Percentiles rank a stretch among this genome's conserved stretches.
Conservation (phyloP, 2,329 filamentous ascomycete genomes). For the Lasiodiplodia sp. region DNA sequence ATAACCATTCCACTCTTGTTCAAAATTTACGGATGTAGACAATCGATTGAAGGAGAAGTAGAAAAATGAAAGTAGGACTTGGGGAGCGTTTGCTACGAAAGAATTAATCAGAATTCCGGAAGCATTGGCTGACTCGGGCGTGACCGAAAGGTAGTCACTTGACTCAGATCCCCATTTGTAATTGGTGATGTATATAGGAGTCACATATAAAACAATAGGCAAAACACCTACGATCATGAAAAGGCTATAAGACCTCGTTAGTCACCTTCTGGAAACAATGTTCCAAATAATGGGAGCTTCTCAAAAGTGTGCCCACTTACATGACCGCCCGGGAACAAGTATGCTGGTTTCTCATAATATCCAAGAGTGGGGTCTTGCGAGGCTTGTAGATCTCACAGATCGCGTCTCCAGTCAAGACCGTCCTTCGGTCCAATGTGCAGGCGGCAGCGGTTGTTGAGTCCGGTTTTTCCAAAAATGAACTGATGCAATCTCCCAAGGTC, state of each 20-base stretch:
- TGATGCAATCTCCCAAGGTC: not conserved
- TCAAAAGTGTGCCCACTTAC: too few species aligned
- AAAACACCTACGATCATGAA: too few species aligned
- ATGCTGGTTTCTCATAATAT: too few species aligned
- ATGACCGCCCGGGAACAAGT: too few species aligned
- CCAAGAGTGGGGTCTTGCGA: not conserved
- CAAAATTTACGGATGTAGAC: not conserved
- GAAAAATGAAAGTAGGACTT: not conserved
- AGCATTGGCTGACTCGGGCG: not conserved
- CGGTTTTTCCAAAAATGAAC: not conserved
- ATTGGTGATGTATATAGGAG: too few species aligned
- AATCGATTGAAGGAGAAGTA: not conserved
- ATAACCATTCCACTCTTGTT: not conserved
- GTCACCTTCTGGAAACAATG: too few species aligned
- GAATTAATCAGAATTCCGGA: not conserved
- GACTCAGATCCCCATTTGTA: not conserved
- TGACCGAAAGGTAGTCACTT: not conserved
- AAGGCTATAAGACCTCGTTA: too few species aligned
- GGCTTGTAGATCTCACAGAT: not conserved
- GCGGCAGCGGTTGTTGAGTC: not conserved
- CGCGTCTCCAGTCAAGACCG: rapidly evolving
- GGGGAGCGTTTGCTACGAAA: not conserved
- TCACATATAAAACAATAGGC: too few species aligned
- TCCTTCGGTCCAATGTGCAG: not conserved
- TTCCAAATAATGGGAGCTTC: too few species aligned